Percentiles rank a stretch among this genome's conserved stretches.
phyloP scores from a whole-genome alignment of 768 basidiomycete species.

The Vishniacozyma victoriae region DNA sequence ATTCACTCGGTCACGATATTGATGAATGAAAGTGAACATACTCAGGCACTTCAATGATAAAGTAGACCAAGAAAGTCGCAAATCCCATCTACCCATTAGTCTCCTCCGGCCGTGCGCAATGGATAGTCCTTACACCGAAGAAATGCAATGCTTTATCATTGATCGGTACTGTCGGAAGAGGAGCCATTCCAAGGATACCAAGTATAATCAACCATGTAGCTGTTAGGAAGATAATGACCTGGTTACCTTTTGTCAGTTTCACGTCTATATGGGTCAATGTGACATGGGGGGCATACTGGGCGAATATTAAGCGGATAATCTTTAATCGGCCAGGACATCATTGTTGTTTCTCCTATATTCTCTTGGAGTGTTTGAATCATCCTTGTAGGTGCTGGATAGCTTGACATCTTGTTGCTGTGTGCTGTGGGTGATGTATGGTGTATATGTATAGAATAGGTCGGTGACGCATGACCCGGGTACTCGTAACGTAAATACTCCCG shows the following conservation, averaged over 20 bases:
- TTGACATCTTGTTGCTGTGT: too few species aligned
- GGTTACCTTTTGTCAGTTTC: too few species aligned
- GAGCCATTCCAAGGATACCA: slow-evolving; percentile 41
- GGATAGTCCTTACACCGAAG: slow-evolving; percentile 33
- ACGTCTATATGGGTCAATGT: too few species aligned
- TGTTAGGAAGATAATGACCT: slow-evolving; percentile 40
- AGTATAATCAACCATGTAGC: slow-evolving; percentile 41
- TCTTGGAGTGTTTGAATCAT: slow-evolving; percentile 24
- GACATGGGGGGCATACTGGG: too few species aligned
- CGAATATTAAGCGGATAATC: slow-evolving; percentile 37
- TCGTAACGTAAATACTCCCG: too few species aligned
- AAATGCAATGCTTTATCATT: slow-evolving; percentile 47
- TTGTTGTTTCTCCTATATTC: slow-evolving; percentile 9
- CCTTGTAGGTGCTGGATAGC: slow-evolving; percentile 31
- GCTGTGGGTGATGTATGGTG: too few species aligned
- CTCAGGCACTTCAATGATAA: slow-evolving; percentile 45
- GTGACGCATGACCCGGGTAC: too few species aligned
- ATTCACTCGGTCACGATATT: background rate
- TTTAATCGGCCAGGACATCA: slow-evolving; percentile 31
- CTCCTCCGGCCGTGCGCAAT: background rate
- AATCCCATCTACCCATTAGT: slow-evolving; percentile 33
- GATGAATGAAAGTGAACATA: slow-evolving; percentile 12
- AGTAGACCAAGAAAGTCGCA: slow-evolving; percentile 44
- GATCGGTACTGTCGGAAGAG: slow-evolving; percentile 35
- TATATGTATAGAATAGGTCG: too few species aligned